Conservation (phyloP, 1,139 yeast species). For the Groenewaldozyma sp. region DNA sequence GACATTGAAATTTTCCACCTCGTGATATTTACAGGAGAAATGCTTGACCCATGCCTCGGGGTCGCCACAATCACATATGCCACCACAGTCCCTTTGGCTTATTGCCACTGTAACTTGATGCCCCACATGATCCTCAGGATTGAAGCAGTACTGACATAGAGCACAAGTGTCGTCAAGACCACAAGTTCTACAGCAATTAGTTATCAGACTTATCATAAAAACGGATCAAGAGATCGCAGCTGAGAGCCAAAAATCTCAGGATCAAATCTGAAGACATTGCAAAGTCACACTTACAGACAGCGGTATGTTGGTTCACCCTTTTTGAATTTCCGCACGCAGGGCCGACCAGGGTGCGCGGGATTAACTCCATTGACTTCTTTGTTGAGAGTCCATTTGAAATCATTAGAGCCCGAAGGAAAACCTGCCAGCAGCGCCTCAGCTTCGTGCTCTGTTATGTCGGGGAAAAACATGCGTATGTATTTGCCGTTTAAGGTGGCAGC, state of each 20-base stretch:
- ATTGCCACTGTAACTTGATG: constrained; percentile 70
- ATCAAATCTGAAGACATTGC: too few relatives aligned
- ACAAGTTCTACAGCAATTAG: constrained; percentile 44
- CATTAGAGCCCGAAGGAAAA: neutral
- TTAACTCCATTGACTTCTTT: constrained; percentile 9
- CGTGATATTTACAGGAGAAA: constrained; percentile 42
- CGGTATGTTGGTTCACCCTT: constrained; percentile 85
- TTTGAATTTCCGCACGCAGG: constrained; percentile 68
- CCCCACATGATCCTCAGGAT: constrained; percentile 58
- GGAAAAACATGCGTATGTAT: constrained; percentile 43
- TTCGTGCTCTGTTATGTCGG: constrained; percentile 18
- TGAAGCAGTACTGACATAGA: constrained; percentile 69
- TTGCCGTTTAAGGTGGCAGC: constrained; percentile 45
- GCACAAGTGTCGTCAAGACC: constrained; percentile 84
- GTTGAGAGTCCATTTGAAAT: neutral
- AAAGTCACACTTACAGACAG: constrained; percentile 40
- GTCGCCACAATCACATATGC: constrained; percentile 95
- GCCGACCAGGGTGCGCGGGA: constrained; percentile 50
- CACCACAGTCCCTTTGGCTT: constrained; percentile 76
- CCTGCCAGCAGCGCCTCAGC: neutral
- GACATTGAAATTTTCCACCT: constrained; percentile 16
- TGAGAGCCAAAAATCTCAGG: neutral
- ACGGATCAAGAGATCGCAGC: neutral
- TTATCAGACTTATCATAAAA: neutral
- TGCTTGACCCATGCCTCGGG: constrained; percentile 61